Evolutionary conservation across 306 rosid species (phyloP), one percentile per base, ranked within the genome.

Genomic region (Carpinus fangiana): DNA sequence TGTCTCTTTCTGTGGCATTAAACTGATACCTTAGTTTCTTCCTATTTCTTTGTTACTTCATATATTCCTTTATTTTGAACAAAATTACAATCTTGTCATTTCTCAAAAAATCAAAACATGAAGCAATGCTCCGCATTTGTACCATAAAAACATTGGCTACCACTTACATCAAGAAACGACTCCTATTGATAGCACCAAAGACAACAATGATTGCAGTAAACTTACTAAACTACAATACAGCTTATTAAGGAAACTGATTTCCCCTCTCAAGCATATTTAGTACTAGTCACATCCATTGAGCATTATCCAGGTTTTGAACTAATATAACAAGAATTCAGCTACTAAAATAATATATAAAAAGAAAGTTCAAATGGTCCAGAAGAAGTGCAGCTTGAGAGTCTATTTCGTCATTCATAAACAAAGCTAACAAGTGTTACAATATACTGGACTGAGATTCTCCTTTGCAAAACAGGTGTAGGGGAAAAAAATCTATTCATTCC

Each of bases 181-280:
- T 31, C 17, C 64, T 75, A 82, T 20, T 34, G 38, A 54, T 61
- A 71, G 76, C 54, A 80, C 36, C 54, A 71, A 70, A 77, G 59
- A 23, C 52, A 36, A 8, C 73, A 82, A 65, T 70, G 65, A 70
- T 14, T 5, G 43, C 50, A 71, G 34, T 12, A 36, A 60, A 23
- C 26, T 23, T 23, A 23, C 26, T 23, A 23, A 23, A 41, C 45
- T 41, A 41, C 45, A 41, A 70, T 75, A 75, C 70, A 72, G 50
- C 76, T 75, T 26, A 68, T 48, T 14, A 2, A 61, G 34, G 60
- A 43, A 31, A 72, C 38, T n/a, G 23, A 55, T 51, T 81, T 69
- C 56, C 75, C 59, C 73, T 14, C 73, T 57, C 80, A 75, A 72
- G 69, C 87, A 78, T 45, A 9, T 54, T 59, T 47, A 76, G 20